Base-by-base conservation (phyloP, 306 rosid species). In the Trifolium subterraneum region DNA sequence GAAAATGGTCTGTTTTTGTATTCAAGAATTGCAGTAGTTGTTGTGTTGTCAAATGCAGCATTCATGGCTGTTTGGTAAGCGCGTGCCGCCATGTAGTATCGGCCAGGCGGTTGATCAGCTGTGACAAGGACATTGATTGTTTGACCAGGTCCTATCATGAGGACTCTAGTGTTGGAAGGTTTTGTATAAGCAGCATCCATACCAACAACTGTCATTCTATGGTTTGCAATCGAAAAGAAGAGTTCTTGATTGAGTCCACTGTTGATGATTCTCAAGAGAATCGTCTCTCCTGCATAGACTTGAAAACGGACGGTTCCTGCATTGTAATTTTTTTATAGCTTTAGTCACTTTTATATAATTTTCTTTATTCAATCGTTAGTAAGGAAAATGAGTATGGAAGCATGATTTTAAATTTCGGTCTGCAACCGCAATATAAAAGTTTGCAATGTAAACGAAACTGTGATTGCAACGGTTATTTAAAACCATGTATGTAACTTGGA, bases 1-100 rank as follows among this genome's bases (percentile, higher is more conserved):
- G 78, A 47, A 8, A 48, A 7, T 68, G 42, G 86, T 4, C 87
- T 86, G 0, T 78, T 86, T 51, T 80, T 87, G 85, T 94, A 94
- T 71, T 88, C 89, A 3, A 94, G 97, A 75, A 92, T 92, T 4
- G 99, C 96, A 0, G 97, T 94, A 72, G 99, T 91, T 54, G 99
- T 91, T 56, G 97, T 91, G 83, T 94, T 94, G 86, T 94, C 97
- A 7, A 94, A 94, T 56, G 99, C 9, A 8, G 93, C 95, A 25
- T 93, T 93, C 84, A 71, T 79, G 8, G 96, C 99, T 1, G 96
- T 79, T 70, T 92, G 50, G 59, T 90, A 94, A 10, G 90, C 96
- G 0, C 77, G 73, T 0, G 95, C 96, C 0, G 98, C 97, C 75
- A 87, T 77, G 85, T 91, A 94, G 87, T 94, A 91, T 11, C 68